Evolutionary conservation across 768 basidiomycete species (phyloP), one percentile per base, ranked within the genome.

Genomic region (Panaeolus cyanescens): DNA sequence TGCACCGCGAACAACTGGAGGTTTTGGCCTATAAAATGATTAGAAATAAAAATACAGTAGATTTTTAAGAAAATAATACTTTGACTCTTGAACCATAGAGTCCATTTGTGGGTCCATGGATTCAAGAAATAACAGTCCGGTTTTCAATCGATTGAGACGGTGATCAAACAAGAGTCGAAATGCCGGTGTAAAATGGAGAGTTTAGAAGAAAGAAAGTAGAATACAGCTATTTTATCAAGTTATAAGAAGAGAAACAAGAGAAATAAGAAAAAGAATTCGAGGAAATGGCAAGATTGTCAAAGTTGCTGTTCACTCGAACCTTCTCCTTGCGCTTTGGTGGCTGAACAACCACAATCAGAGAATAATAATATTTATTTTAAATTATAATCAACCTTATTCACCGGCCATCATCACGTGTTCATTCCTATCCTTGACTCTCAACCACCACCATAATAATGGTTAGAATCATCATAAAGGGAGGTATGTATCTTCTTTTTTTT

Each of bases 391-490:
- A 15, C 13, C 6, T 22, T 22, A 50, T 50, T 50, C 45, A 50
- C 45, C 45, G 45, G 45, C 13, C 45, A 50, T 50, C 45, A 50
- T 50, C 45, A 50, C 45, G 45, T 50, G 45, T 15, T 6, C 4
- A 6, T 2, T 5, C 15, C 25, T 50, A 32, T 33, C 32, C 39
- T 58, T 39, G 20, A 32, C 54, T 61, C 31, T 19, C 36, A 54
- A 36, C 65, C 54, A 65, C 61, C 62, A 95, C 19, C 37, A 17
- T 50, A 22, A 28, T 8, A 28, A 50, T 94, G 92, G 91, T 91
- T 69, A 85, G 93, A 72, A 94, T 93, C 32, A 93, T 95, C 72
- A 94, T 94, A 74, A 95, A 95, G 83, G 92, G 91, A 82, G 92
- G 90, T 83, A 62, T 60, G 86, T 77, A 54, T 9, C 59, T 6